These are phyloP conservation scores for Xylariaceae sp. DNA, from an alignment of 2,329 filamentous ascomycete genomes.

Conservation along the genomic window DNA sequence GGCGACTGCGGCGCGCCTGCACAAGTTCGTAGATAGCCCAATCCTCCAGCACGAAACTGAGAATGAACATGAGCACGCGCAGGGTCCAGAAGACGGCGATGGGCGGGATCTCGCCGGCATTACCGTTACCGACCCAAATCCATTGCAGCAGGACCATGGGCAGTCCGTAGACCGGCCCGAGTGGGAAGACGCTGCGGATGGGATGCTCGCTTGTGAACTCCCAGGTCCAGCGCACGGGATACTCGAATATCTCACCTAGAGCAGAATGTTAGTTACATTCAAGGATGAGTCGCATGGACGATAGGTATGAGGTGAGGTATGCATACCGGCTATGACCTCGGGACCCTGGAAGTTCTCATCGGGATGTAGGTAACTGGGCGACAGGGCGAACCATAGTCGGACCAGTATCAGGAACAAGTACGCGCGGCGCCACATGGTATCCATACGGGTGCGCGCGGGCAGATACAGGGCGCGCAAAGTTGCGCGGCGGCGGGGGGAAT, in stretches of 20 bases:
- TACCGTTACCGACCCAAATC: slow-evolving; percentile 81
- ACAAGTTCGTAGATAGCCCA: slow-evolving; percentile 95
- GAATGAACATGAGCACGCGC: slow-evolving; percentile 82
- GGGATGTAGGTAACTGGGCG: slow-evolving; percentile 93
- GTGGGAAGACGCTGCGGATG: slow-evolving; percentile 90
- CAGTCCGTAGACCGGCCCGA: slow-evolving; percentile 92
- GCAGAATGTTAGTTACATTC: slow-evolving; percentile 13
- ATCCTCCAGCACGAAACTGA: slow-evolving; percentile 95
- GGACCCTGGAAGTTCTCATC: slow-evolving; percentile 99
- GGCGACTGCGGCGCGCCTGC: slow-evolving; percentile 64
- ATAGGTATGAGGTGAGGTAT: background rate
- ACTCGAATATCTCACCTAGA: slow-evolving; percentile 84
- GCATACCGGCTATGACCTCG: slow-evolving; percentile 88
- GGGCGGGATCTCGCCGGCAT: slow-evolving; percentile 73
- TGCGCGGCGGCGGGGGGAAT: slow-evolving; percentile 6
- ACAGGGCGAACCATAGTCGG: slow-evolving; percentile 88
- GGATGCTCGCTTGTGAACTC: slow-evolving; percentile 86
- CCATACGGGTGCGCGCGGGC: slow-evolving; percentile 13
- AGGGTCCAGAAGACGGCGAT: slow-evolving; percentile 84
- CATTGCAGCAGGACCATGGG: slow-evolving; percentile 90
- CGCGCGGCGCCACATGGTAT: slow-evolving; percentile 73
- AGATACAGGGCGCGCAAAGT: slow-evolving; percentile 2
- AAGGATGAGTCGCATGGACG: slow-evolving; percentile 2
- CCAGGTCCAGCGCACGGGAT: slow-evolving; percentile 87
- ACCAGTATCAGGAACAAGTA: slow-evolving; percentile 81